A percentile compares a stretch with the other conserved stretches of the same genome.
Evolutionary conservation across 73 alveolate genomes (phyloP).

Genomic region (Tetrahymena elliotti): DNA sequence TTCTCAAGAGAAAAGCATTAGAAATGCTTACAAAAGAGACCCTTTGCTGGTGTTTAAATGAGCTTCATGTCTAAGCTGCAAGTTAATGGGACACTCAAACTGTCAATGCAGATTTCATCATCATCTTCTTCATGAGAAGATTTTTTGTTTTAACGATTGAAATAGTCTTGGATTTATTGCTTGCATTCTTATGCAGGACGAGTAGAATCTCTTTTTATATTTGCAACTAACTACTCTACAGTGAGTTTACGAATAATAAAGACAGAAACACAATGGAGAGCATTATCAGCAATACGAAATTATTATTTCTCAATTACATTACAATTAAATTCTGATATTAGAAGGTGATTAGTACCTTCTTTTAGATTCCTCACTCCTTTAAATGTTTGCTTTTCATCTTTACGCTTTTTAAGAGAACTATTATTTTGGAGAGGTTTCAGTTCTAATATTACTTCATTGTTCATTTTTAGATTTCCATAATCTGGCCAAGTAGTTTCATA

Average conservation of each 20-base stretch:
- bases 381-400: slow-evolving; percentile 15
- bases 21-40: slow-evolving; percentile 25
- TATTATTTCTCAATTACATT: neutral
- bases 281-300: neutral
- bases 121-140: neutral
- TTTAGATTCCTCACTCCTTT: neutral
- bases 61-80: neutral
- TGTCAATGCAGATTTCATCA: neutral
- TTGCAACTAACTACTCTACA: neutral
- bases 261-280: neutral
- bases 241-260: neutral
- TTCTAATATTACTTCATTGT: neutral
- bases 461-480: slow-evolving; percentile 6
- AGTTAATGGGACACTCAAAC: neutral
- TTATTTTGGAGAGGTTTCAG: slow-evolving; percentile 33
- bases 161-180: neutral
- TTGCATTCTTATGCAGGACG: neutral
- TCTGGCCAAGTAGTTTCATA: slow-evolving; percentile 43
- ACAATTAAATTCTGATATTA: neutral
- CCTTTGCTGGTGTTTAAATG: slow-evolving; percentile 36
- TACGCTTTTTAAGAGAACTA: slow-evolving; percentile 33
- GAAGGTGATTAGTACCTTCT: neutral
- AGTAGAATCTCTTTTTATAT: neutral
- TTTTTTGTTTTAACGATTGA: neutral
- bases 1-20: slow-evolving; percentile 42